These are phyloP conservation scores for Chimonanthus salicifolius DNA, from an alignment of 164 flowering plant genomes.

Conservation along the genomic window DNA sequence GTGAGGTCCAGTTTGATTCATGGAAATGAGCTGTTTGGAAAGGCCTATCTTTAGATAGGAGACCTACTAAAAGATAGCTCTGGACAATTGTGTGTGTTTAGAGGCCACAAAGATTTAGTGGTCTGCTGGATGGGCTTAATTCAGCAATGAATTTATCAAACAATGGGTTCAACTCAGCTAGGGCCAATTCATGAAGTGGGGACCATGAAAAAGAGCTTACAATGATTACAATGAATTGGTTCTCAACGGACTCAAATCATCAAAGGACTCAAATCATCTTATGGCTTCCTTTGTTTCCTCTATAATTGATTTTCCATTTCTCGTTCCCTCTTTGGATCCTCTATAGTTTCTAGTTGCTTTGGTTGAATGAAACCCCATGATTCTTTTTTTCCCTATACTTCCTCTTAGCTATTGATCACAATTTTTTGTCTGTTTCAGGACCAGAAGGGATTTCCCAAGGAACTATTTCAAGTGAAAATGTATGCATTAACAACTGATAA, in stretches of 20 bases:
- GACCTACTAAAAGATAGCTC: too few relatives aligned
- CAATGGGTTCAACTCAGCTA: too few relatives aligned
- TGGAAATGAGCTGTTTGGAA: background rate
- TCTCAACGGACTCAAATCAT: too few relatives aligned
- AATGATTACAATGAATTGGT: too few relatives aligned
- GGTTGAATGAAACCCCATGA: background rate
- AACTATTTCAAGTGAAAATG: slow-evolving; percentile 86
- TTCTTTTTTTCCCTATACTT: background rate
- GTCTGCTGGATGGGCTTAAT: too few relatives aligned
- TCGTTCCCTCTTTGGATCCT: background rate
- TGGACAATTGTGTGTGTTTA: too few relatives aligned
- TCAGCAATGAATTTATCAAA: too few relatives aligned
- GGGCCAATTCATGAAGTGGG: too few relatives aligned
- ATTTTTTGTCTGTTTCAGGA: slow-evolving; percentile 46
- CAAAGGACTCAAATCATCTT: background rate
- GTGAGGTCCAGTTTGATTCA: background rate
- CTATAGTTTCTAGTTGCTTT: background rate
- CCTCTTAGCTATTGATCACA: background rate
- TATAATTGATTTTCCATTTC: too few relatives aligned
- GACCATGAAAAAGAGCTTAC: too few relatives aligned
- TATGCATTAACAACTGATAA: slow-evolving; percentile 62
- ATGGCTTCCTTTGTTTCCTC: background rate
- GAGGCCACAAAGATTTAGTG: too few relatives aligned
- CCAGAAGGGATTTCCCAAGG: slow-evolving; percentile 80
- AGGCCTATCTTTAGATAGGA: background rate